A percentile compares a stretch with the other conserved stretches of the same genome.
Conservation (phyloP, 441 rosid species). For the Erodium moschatum region DNA sequence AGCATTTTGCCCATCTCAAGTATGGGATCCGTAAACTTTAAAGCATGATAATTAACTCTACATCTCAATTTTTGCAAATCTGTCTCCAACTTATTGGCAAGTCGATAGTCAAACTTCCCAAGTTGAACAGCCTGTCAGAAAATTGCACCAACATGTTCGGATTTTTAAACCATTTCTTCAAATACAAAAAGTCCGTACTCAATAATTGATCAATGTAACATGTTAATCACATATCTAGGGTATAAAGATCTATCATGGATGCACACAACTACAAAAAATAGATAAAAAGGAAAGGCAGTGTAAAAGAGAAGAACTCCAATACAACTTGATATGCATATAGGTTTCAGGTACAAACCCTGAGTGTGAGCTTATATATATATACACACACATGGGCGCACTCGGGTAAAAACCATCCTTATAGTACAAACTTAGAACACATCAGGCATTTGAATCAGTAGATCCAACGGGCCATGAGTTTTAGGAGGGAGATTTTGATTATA, state of each 20-base stretch:
- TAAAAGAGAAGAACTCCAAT: no score
- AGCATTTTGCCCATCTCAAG: conserved; percentile 60
- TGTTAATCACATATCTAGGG: not conserved
- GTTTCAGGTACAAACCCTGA: no score
- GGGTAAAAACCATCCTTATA: no score
- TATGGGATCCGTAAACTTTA: conserved; percentile 74
- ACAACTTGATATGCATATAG: no score
- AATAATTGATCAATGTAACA: not conserved
- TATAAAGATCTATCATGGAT: not conserved
- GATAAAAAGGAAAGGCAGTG: not conserved
- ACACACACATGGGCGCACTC: no score
- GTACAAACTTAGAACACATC: no score
- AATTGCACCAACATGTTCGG: not conserved
- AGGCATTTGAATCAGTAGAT: no score
- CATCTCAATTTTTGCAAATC: conserved; percentile 88
- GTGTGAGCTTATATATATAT: no score
- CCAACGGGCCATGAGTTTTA: no score
- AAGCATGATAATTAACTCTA: conserved; percentile 83
- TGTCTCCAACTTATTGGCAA: conserved; percentile 67
- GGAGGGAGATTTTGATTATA: no score
- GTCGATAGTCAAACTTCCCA: conserved; percentile 85
- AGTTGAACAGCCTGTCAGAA: conserved; percentile 67
- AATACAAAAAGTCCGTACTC: not conserved
- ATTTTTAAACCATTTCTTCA: not conserved
- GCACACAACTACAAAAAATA: not conserved